Percentiles rank a stretch among this genome's conserved stretches.
These are phyloP conservation scores for Thoreauomyces humboldtii DNA, from an alignment of 192 early-diverging fungal genomes.

Conservation along the genomic window DNA sequence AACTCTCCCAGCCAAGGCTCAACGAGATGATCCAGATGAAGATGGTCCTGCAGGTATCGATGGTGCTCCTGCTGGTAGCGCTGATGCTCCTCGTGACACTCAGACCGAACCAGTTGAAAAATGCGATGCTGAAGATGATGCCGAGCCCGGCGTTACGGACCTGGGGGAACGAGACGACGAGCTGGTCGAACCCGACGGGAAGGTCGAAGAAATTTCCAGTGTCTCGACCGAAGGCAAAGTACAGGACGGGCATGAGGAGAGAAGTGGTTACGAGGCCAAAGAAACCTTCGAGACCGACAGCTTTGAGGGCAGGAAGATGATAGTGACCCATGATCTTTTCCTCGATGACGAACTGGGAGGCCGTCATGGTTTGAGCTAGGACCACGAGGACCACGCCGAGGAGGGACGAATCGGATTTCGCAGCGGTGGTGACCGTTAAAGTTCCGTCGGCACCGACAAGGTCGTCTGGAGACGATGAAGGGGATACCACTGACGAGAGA, in stretches of 20 bases:
- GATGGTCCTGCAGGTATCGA: conserved; percentile 90
- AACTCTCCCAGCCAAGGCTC: conserved; percentile 92
- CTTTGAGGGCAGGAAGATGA: conserved; percentile 78
- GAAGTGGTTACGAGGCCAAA: conserved; percentile 79
- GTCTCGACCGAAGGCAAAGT: conserved; percentile 65
- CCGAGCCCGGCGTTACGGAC: conserved; percentile 57
- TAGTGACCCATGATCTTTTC: conserved; percentile 87
- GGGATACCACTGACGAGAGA: conserved; percentile 20
- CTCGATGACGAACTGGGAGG: conserved; percentile 93
- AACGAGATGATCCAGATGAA: conserved; percentile 94
- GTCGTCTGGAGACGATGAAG: not conserved
- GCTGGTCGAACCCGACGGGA: conserved; percentile 67
- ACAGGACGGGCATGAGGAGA: conserved; percentile 70
- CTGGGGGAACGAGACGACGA: conserved; percentile 37
- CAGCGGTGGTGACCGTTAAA: too few species aligned
- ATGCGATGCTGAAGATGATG: conserved; percentile 88
- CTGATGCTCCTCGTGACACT: conserved; percentile 81
- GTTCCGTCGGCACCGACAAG: not conserved
- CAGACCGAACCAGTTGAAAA: conserved; percentile 95
- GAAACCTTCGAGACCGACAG: conserved; percentile 89
- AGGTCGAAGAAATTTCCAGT: conserved; percentile 86
- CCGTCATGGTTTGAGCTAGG: conserved; percentile 89
- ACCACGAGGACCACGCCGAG: conserved; percentile 84
- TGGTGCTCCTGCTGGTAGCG: conserved; percentile 90
- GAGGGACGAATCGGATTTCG: conserved; percentile 37